Evolutionary conservation across 306 rosid genomes (phyloP), one percentile per base, ranked within the genome.

Genomic region (Sechiopsis laciniata): DNA sequence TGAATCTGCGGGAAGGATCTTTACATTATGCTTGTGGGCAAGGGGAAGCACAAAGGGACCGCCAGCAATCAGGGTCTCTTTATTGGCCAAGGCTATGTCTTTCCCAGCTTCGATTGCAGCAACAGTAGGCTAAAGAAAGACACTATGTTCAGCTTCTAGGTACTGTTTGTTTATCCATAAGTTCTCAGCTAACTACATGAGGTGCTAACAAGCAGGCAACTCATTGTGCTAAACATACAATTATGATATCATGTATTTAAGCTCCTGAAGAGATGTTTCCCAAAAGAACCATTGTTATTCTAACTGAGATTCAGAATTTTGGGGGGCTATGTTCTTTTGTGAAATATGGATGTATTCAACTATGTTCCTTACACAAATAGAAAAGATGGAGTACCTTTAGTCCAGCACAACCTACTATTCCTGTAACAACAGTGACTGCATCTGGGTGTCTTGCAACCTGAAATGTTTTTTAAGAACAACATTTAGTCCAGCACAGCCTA

Each of bases 11-110:
- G 99, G 99, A 82, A 94, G 97, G 75, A 94, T 94, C 79, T 94
- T 94, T 46, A 94, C 86, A 19, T 89, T 89, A 78, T 94, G 97
- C 86, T 94, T 89, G 66, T 73, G 85, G 20, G 99, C 99, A 72
- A 94, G 97, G 80, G 99, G 99, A 78, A 94, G 97, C 75, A 94
- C 96, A 82, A 94, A 94, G 71, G 99, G 97, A 75, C 99, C 99
- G 74, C 99, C 99, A 68, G 99, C 99, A 81, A 94, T 94, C 70
- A 94, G 80, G 60, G 99, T 94, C 84, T 94, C 99, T 83, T 94
- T 94, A 78, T 94, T 94, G 76, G 99, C 99, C 82, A 94, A 86
- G 73, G 99, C 99, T 84, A 94, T 94, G 90, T 94, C 95, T 84
- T 94, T 94, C 78, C 99, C 99, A 20, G 97, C 99, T 85, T 94